Evolutionary conservation across 306 rosid genomes (phyloP).

Genomic region (Cyamopsis tetragonoloba): DNA sequence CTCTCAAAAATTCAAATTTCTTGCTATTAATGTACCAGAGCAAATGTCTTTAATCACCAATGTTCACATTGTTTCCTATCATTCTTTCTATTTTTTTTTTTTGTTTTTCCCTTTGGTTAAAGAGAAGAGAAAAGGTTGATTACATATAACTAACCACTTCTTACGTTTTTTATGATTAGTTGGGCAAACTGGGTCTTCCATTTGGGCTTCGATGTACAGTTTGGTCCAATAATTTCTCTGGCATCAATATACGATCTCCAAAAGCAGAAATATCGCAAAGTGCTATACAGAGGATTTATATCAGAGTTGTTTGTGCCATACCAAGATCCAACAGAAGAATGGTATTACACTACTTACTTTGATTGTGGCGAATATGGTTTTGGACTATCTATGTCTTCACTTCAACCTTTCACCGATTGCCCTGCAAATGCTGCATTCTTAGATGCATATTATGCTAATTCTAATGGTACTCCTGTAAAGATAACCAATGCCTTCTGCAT

Average conservation of each 20-base stretch:
- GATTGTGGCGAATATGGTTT: slow-evolving; percentile 55
- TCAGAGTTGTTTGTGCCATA: slow-evolving; percentile 62
- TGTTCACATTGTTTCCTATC: no score
- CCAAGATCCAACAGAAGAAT: slow-evolving; percentile 64
- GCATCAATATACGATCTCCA: slow-evolving; percentile 56
- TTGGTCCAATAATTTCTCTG: slow-evolving; percentile 50
- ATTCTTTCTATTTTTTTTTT: no score
- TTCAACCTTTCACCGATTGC: slow-evolving; percentile 46
- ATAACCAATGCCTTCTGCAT: slow-evolving; percentile 52
- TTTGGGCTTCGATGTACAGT: slow-evolving; percentile 42
- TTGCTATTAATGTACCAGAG: no score
- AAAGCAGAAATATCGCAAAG: slow-evolving; percentile 36
- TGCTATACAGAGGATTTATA: slow-evolving; percentile 54
- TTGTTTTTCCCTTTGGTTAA: no score
- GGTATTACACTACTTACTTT: slow-evolving; percentile 47
- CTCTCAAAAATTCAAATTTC: no score
- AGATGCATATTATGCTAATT: slow-evolving; percentile 39
- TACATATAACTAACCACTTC: not conserved
- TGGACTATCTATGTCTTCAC: slow-evolving; percentile 47
- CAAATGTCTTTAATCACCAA: no score
- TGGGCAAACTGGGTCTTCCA: slow-evolving; percentile 64
- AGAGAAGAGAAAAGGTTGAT: no score
- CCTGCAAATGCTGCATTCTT: slow-evolving; percentile 55
- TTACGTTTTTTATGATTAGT: slow-evolving; percentile 1
- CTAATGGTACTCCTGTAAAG: slow-evolving; percentile 42